Evolutionary conservation across 2,329 filamentous ascomycete genomes (phyloP), one percentile per base, ranked within the genome.

Genomic region (Xylariales sp.): DNA sequence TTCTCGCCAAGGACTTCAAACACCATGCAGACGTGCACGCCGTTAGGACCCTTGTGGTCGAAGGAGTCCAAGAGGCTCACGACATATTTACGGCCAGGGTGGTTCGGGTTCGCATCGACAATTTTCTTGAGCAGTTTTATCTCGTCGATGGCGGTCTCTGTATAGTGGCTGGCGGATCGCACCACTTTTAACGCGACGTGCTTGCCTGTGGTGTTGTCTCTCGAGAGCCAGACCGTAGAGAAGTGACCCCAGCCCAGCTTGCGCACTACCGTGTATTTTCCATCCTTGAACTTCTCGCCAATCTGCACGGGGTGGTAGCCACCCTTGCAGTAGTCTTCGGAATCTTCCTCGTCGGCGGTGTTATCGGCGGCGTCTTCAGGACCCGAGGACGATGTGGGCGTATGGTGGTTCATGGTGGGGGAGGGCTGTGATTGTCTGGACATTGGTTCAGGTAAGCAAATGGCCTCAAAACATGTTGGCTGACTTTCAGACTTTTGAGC

Each of bases 181-280:
- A 98, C 93, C 44, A 98, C 91, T 69, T 98, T 98, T 53, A 98
- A 77, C 40, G 93, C 93, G 56, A 98, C 93, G 63, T 98, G 93
- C 69, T 94, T 96, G 58, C 83, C 83, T 42, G 82, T 90, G 42
- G 74, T 79, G 56, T 94, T 95, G 69, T 97, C 91, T 62, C 85
- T 68, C 46, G 80, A 83, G 32, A 85, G 66, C 81, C 81, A 97
- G 51, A 97, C 91, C 23, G 91, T 98, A n/a, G 91, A 96, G 69
- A 97, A 98, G 60, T 97, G 91, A 46, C 93, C 93, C 91, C 91
- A 97, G 51, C 91, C 91, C 37, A 97, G 76, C 72, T 97, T 97
- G 67, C 90, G 85, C 62, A 97, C 86, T 41, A 97, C 83, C 13
- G 90, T 93, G 67, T 98, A 98, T 68, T 88, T 91, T 52, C 88